Conservation (phyloP, 2,329 filamentous ascomycete species). For the Ophiostoma populinum region DNA sequence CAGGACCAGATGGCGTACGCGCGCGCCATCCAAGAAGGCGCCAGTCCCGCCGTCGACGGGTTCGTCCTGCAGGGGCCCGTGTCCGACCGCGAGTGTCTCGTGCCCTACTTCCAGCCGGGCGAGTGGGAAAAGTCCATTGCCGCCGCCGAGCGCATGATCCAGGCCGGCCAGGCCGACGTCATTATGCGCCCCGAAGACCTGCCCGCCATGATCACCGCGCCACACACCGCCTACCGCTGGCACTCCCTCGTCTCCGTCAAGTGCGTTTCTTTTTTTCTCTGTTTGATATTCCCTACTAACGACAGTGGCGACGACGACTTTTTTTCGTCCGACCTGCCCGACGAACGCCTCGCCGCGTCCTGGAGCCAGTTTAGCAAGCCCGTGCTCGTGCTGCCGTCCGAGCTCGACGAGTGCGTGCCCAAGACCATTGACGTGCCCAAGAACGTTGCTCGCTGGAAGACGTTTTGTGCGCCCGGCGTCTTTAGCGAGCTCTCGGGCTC, state of each 20-base stretch:
- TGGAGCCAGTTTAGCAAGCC: slow-evolving; percentile 48
- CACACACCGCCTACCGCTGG: slow-evolving; percentile 36
- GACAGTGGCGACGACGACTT: slow-evolving; percentile 65
- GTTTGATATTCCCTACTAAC: not conserved
- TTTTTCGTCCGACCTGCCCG: slow-evolving; percentile 62
- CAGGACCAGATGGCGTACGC: slow-evolving; percentile 43
- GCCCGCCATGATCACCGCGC: slow-evolving; percentile 23
- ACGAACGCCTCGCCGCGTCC: slow-evolving; percentile 36
- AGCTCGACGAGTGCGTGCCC: slow-evolving; percentile 48
- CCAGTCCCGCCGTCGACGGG: slow-evolving; percentile 44
- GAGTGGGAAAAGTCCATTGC: slow-evolving; percentile 27
- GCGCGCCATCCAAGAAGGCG: slow-evolving; percentile 22
- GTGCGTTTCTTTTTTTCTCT: slow-evolving; percentile 20
- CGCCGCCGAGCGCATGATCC: slow-evolving; percentile 36
- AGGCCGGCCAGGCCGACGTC: slow-evolving; percentile 33
- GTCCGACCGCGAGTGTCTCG: slow-evolving; percentile 54
- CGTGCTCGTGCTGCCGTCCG: slow-evolving; percentile 48
- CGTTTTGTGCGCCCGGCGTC: slow-evolving; percentile 22
- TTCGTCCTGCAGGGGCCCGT: slow-evolving; percentile 68
- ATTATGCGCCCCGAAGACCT: slow-evolving; percentile 33
- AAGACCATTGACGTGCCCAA: slow-evolving; percentile 35
- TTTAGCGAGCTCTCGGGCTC: slow-evolving; percentile 33
- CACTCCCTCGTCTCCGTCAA: slow-evolving; percentile 30
- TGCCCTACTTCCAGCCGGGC: slow-evolving; percentile 24
- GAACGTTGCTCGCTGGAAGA: slow-evolving; percentile 40